Percentiles rank a stretch among this genome's conserved stretches.
phyloP scores from a whole-genome alignment of 1,139 yeast species.

The Pichia sp. region DNA sequence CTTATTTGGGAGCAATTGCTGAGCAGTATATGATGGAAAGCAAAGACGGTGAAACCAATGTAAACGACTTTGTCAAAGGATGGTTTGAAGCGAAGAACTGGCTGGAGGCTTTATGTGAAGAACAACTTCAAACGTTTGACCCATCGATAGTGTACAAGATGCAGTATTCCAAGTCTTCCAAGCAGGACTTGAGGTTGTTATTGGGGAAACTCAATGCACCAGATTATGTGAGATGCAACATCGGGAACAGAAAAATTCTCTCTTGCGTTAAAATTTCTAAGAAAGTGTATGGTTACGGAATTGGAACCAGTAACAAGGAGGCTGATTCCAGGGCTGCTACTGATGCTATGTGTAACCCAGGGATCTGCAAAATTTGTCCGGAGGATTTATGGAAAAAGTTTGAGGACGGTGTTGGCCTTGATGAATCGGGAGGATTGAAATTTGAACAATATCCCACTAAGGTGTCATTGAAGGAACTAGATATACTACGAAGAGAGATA shows the following conservation, averaged over 20 bases:
- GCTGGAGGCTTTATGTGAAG: constrained; percentile 53
- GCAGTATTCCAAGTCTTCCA: constrained; percentile 55
- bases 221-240: constrained; percentile 50
- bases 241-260: constrained; percentile 33
- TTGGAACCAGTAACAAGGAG: constrained; percentile 56
- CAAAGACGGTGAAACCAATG: constrained; percentile 25
- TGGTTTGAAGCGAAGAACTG: constrained; percentile 50
- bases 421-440: constrained; percentile 16
- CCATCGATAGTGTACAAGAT: constrained; percentile 40
- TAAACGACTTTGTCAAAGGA: constrained; percentile 45
- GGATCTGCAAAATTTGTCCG: constrained; percentile 16
- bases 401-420: constrained; percentile 16
- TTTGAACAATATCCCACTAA: constrained; percentile 13
- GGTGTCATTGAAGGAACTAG: constrained; percentile 9
- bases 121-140: constrained; percentile 32
- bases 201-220: constrained; percentile 74
- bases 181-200: constrained; percentile 68
- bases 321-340: constrained; percentile 72
- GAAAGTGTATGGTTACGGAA: constrained; percentile 51
- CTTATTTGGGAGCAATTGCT: constrained; percentile 73
- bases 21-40: constrained; percentile 22
- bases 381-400: constrained; percentile 16
- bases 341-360: constrained; percentile 52
- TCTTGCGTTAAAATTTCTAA: constrained; percentile 55
- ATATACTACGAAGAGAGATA: constrained; percentile 13